Evolutionary conservation across 2,329 filamentous ascomycete species (phyloP).

Genomic region (Helicocarpus griseus): DNA sequence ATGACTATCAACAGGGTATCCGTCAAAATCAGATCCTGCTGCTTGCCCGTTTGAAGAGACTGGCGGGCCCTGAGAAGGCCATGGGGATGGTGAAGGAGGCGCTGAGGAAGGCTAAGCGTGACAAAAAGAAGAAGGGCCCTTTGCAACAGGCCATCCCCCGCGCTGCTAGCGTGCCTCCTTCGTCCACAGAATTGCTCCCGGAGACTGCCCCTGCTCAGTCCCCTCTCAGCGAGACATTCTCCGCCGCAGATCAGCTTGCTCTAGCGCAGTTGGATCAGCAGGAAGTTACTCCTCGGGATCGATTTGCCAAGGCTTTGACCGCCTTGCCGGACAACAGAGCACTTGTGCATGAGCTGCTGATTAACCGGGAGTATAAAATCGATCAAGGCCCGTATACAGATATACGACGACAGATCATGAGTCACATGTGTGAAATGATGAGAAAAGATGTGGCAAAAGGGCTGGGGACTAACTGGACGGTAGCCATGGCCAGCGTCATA

Average conservation of each 20-base stretch:
- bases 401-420: constrained; percentile 48
- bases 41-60: constrained; percentile 51
- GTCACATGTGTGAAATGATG: constrained; percentile 51
- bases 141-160: constrained; percentile 50
- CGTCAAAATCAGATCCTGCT: constrained; percentile 56
- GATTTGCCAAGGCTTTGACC: constrained; percentile 46
- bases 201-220: constrained; percentile 30
- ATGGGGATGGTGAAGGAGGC: constrained; percentile 51
- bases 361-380: constrained; percentile 55
- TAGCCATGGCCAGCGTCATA: constrained; percentile 58
- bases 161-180: constrained; percentile 34
- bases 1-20: constrained; percentile 56
- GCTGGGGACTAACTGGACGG: constrained; percentile 49
- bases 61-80: constrained; percentile 52
- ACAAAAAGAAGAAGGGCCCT: constrained; percentile 40
- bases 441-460: constrained; percentile 47
- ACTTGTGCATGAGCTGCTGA: constrained; percentile 54
- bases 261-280: constrained; percentile 27
- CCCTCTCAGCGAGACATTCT: constrained; percentile 33
- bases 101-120: constrained; percentile 49
- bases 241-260: constrained; percentile 21
- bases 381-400: constrained; percentile 41
- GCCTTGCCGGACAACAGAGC: constrained; percentile 52
- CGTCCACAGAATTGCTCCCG: constrained; percentile 24
- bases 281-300: constrained; percentile 28